Percentiles rank a stretch among this genome's conserved stretches.
These are phyloP conservation scores for Pulveroboletus frians DNA, from an alignment of 768 basidiomycete species.

Conservation along the genomic window DNA sequence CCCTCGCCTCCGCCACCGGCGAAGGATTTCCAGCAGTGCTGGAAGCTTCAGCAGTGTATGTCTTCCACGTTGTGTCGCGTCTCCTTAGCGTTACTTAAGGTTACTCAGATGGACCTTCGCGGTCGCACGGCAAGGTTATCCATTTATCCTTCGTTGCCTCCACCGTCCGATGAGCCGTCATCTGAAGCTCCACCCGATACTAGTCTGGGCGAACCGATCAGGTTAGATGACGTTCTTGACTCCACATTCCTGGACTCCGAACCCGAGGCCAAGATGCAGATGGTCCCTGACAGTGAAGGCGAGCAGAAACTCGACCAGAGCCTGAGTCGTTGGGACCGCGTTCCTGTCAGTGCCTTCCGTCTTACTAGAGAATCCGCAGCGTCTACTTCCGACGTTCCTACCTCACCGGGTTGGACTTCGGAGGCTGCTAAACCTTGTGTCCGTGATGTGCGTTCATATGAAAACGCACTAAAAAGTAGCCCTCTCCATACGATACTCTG, in stretches of 20 bases:
- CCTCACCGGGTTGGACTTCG: slow-evolving; percentile 28
- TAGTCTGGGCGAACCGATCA: slow-evolving; percentile 45
- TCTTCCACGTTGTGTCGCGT: slow-evolving; percentile 8
- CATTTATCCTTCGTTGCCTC: slow-evolving; percentile 28
- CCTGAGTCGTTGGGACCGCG: slow-evolving; percentile 66
- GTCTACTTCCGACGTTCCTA: slow-evolving; percentile 25
- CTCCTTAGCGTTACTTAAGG: slow-evolving; percentile 4
- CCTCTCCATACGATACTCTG: slow-evolving; percentile 56
- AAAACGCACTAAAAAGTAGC: slow-evolving; percentile 48
- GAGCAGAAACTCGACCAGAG: slow-evolving; percentile 42
- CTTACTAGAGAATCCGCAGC: slow-evolving; percentile 42
- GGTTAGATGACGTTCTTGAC: slow-evolving; percentile 73
- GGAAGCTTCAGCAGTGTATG: slow-evolving; percentile 36
- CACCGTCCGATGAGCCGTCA: slow-evolving; percentile 34
- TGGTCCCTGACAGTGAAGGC: slow-evolving; percentile 32
- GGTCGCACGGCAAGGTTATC: slow-evolving; percentile 33
- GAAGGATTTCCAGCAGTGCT: slow-evolving; percentile 27
- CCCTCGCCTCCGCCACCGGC: slow-evolving; percentile 21
- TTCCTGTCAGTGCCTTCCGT: slow-evolving; percentile 70
- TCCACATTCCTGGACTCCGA: slow-evolving; percentile 65
- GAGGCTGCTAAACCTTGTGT: slow-evolving; percentile 20
- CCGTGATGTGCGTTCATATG: slow-evolving; percentile 23
- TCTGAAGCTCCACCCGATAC: slow-evolving; percentile 34
- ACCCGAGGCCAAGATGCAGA: slow-evolving; percentile 31
- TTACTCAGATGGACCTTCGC: slow-evolving; percentile 26